Evolutionary conservation across 257 asterid genomes (phyloP), one percentile per base, ranked within the genome.

Genomic region (Knoxia roxburghii): DNA sequence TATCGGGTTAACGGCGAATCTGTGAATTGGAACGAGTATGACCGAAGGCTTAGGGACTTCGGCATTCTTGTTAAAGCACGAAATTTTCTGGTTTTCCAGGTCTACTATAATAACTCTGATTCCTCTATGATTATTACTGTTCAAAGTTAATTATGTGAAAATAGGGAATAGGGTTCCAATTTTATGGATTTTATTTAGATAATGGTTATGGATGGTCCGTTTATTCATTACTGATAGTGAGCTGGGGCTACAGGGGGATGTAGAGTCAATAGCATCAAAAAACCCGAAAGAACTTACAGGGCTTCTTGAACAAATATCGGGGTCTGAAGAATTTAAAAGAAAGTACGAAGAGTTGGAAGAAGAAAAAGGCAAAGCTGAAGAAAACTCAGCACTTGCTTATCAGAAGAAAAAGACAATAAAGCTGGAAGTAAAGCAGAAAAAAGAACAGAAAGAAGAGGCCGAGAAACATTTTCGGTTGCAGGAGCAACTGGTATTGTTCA

Each of bases 71-170:
- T 93, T 52, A 93, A 93, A 76, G 96, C 97, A 29, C 87, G 98
- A 39, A 93, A 93, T 86, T 93, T 93, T 83, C 89, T 93, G 41
- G 98, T 93, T 69, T 93, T 93, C 80, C 98, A 93, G 98, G 98
- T 89, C 13, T 1, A 37, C 48, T 55, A 29, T 66, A 29, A 40
- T 33, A 3, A 14, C 21, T 41, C 2, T 23, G 2, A 4, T 14
- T 48, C 27, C 17, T 0, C 15, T 37, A 1, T 48, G 24, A 18
- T 48, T 48, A 48, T 48, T 48, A 4, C 9, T 20, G 0, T 48
- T 48, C 23, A 14, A 27, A n/a, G 20, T 57, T 26, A 48, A 48
- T 48, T 48, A 18, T 48, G 53, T 60, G 20, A 14, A 20, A 33
- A 35, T 30, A 33, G 62, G 26, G 10, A 33, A 35, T 30, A 33